These are phyloP conservation scores for Escovopsis sp. DNA, from an alignment of 2,329 filamentous ascomycete genomes.

Conservation along the genomic window DNA sequence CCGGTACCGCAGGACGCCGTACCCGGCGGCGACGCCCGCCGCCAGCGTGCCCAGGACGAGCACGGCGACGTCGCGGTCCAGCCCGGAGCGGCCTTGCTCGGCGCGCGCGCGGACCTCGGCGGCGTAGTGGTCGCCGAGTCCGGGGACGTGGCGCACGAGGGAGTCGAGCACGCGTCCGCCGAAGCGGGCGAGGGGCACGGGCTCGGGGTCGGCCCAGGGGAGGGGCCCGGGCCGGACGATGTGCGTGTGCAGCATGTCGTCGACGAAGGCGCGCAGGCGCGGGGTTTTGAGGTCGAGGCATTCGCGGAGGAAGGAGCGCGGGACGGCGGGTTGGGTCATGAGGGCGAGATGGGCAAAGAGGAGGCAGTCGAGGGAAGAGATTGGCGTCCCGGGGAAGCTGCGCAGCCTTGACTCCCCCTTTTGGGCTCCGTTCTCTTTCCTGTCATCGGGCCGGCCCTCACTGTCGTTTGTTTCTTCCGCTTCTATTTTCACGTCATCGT, in stretches of 20 bases:
- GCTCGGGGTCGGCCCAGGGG: slow-evolving; percentile 13
- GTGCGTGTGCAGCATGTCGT: slow-evolving; percentile 13
- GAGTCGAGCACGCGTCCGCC: slow-evolving; percentile 20
- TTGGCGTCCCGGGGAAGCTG: slow-evolving; percentile 15
- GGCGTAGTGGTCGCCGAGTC: slow-evolving; percentile 21
- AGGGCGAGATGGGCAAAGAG: slow-evolving; percentile 66
- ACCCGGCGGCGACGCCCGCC: slow-evolving; percentile 24
- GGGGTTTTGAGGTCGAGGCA: slow-evolving; percentile 23
- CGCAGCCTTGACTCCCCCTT: slow-evolving; percentile 1
- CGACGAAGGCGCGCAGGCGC: slow-evolving; percentile 18
- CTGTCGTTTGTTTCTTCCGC: slow-evolving; percentile 1
- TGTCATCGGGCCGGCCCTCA: slow-evolving; percentile 2
- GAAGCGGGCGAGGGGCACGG: slow-evolving; percentile 11
- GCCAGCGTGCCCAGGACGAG: slow-evolving; percentile 20
- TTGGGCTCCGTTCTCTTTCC: slow-evolving; percentile 1
- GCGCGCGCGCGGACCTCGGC: slow-evolving; percentile 23
- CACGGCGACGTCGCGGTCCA: slow-evolving; percentile 19
- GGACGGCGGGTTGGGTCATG: slow-evolving; percentile 41
- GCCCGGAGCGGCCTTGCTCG: slow-evolving; percentile 16
- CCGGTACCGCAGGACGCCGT: slow-evolving; percentile 25
- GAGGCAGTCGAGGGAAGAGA: slow-evolving; percentile 53
- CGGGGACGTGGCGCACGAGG: slow-evolving; percentile 20
- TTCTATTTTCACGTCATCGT: not conserved
- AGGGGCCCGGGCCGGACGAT: slow-evolving; percentile 10
- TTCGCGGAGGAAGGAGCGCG: slow-evolving; percentile 26